Evolutionary conservation across 2,329 filamentous ascomycete species (phyloP).

Genomic region (Alternaria arborescens): DNA sequence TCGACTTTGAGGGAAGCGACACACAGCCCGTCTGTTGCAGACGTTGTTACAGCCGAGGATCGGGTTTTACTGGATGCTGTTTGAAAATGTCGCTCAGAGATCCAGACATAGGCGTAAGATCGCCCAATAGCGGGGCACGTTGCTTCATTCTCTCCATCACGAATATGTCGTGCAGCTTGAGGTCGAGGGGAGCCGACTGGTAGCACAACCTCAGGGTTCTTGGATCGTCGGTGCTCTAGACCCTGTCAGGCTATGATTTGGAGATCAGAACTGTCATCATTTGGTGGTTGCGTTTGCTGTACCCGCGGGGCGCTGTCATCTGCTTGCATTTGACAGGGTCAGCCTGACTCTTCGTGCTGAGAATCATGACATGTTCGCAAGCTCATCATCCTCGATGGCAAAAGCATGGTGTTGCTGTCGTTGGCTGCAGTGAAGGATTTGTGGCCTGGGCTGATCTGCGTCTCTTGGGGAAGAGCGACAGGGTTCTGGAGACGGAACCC

Average conservation of each 20-base stretch:
- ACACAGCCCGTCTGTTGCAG: background rate
- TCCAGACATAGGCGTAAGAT: too few relatives aligned
- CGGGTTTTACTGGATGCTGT: background rate
- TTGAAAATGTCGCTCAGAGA: background rate
- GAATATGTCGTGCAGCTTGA: conserved; percentile 5
- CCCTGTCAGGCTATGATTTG: background rate
- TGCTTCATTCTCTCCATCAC: too few relatives aligned
- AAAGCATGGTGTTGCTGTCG: background rate
- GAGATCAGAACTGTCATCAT: conserved; percentile 11
- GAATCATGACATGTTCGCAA: conserved; percentile 2
- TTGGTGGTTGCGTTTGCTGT: background rate
- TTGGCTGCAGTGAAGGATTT: conserved; percentile 7
- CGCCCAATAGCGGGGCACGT: too few relatives aligned
- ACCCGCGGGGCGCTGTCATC: conserved; percentile 12
- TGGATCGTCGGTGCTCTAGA: conserved; percentile 17
- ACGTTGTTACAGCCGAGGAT: background rate
- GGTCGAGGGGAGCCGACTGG: conserved; percentile 7
- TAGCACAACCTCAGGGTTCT: conserved; percentile 7
- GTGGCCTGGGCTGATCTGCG: conserved; percentile 8
- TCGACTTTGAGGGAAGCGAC: background rate
- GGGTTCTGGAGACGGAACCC: conserved; percentile 9
- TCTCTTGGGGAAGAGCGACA: conserved; percentile 6
- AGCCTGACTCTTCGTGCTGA: background rate
- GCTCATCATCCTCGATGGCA: background rate
- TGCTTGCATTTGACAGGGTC: background rate